Evolutionary conservation across 345 rosid species (phyloP).

Genomic region (Camelina neglecta): DNA sequence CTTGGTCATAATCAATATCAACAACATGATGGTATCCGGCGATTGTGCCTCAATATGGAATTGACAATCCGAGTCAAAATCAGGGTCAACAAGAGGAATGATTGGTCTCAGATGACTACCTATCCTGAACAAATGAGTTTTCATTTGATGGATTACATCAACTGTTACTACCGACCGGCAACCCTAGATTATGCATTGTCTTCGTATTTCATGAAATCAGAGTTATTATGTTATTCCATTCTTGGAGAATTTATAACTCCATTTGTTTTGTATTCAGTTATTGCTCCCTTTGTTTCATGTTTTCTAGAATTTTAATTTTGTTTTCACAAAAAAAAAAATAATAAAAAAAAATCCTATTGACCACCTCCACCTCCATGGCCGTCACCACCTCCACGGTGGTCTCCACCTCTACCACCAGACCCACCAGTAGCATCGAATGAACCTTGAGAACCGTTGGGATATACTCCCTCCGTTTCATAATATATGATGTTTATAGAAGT

Average conservation of each 20-base stretch:
- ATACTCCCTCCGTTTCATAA: too few species aligned
- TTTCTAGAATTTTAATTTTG: background rate
- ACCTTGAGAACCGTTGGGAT: too few species aligned
- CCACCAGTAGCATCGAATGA: too few species aligned
- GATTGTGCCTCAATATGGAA: background rate
- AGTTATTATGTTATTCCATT: background rate
- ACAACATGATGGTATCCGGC: background rate
- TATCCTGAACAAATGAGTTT: background rate
- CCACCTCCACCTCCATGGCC: too few species aligned
- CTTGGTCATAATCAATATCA: background rate
- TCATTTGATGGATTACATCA: conserved; percentile 5
- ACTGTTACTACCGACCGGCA: conserved; percentile 10
- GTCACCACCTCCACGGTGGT: too few species aligned
- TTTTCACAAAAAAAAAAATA: background rate
- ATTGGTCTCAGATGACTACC: background rate
- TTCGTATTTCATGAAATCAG: background rate
- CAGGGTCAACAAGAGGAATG: background rate
- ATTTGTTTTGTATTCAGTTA: too few species aligned
- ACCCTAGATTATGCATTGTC: conserved; percentile 18
- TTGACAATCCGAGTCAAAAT: background rate
- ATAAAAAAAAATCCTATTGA: background rate
- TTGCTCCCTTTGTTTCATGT: background rate
- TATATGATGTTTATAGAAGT: too few species aligned
- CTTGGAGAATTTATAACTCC: background rate
- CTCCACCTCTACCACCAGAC: too few species aligned